Evolutionary conservation across 179 eudicot genomes (phyloP).

Genomic region (Drosera spatulata): DNA sequence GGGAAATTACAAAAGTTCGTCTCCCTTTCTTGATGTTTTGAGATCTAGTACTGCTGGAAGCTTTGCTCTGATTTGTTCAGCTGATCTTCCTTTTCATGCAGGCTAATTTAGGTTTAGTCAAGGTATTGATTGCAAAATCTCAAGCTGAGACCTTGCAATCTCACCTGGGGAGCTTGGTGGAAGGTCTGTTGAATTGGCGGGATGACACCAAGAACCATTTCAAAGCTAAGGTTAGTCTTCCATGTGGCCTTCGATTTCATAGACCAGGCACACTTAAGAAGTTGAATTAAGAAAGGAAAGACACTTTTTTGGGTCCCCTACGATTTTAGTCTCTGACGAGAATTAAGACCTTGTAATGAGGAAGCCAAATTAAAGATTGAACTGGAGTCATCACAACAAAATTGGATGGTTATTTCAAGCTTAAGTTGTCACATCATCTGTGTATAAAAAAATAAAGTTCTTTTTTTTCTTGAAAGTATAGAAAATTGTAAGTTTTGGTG

Average conservation of each 20-base stretch:
- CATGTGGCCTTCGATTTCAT: not conserved
- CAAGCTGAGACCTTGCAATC: constrained; percentile 58
- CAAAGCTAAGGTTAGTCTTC: constrained; percentile 71
- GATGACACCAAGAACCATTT: constrained; percentile 78
- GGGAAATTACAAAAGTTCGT: constrained; percentile 68
- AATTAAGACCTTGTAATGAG: too few relatives aligned
- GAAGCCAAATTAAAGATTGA: too few relatives aligned
- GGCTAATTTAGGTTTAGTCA: constrained; percentile 89
- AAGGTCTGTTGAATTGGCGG: constrained; percentile 69
- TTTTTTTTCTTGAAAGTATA: too few relatives aligned
- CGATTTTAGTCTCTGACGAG: too few relatives aligned
- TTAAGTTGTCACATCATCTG: too few relatives aligned
- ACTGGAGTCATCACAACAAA: too few relatives aligned
- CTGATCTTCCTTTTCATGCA: constrained; percentile 17
- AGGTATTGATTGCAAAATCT: constrained; percentile 93
- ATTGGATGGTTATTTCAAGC: too few relatives aligned
- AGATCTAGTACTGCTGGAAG: not conserved
- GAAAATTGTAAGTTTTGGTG: too few relatives aligned
- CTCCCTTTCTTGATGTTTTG: not conserved
- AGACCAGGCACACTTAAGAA: not conserved
- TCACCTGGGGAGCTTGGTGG: constrained; percentile 64
- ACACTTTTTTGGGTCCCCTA: too few relatives aligned
- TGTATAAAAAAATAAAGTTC: too few relatives aligned
- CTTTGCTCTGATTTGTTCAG: not conserved
- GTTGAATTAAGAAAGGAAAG: too few relatives aligned